These are phyloP conservation scores for Acarospora socialis DNA, from an alignment of 2,329 filamentous ascomycete species.

Conservation along the genomic window DNA sequence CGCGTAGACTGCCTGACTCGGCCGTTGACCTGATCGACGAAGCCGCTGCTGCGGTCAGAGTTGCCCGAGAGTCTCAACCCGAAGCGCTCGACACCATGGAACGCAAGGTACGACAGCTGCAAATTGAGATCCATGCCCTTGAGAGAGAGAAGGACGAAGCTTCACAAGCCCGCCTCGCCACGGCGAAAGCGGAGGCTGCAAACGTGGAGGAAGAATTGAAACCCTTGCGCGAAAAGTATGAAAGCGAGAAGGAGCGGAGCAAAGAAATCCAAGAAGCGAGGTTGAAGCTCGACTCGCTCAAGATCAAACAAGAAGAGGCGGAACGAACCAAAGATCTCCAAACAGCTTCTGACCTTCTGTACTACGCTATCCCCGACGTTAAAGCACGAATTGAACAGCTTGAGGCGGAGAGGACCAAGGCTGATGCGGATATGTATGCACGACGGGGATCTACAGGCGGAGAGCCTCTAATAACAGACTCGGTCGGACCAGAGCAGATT, in stretches of 20 bases:
- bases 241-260: conserved; percentile 79
- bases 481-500: conserved; percentile 94
- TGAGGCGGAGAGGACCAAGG: conserved; percentile 64
- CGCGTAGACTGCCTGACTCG: conserved; percentile 81
- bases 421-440: conserved; percentile 52
- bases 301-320: conserved; percentile 88
- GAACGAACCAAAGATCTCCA: conserved; percentile 71
- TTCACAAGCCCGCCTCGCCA: conserved; percentile 65
- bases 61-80: conserved; percentile 89
- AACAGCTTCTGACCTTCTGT: conserved; percentile 85
- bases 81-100: conserved; percentile 93
- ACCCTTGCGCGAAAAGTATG: conserved; percentile 88
- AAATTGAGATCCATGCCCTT: conserved; percentile 94
- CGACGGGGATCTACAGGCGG: conserved; percentile 43
- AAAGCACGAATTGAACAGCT: conserved; percentile 65
- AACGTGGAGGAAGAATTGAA: conserved; percentile 89
- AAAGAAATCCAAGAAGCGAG: conserved; percentile 89
- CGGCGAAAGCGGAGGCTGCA: conserved; percentile 78
- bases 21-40: conserved; percentile 95
- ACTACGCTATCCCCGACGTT: conserved; percentile 93
- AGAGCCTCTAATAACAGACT: conserved; percentile 57
- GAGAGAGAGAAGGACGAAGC: conserved; percentile 90
- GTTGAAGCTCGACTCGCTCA: conserved; percentile 81
- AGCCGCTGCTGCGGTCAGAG: conserved; percentile 87
- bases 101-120: conserved; percentile 73